Conservation (phyloP, 148 eudicot genomes). For the Silene uniflora region DNA sequence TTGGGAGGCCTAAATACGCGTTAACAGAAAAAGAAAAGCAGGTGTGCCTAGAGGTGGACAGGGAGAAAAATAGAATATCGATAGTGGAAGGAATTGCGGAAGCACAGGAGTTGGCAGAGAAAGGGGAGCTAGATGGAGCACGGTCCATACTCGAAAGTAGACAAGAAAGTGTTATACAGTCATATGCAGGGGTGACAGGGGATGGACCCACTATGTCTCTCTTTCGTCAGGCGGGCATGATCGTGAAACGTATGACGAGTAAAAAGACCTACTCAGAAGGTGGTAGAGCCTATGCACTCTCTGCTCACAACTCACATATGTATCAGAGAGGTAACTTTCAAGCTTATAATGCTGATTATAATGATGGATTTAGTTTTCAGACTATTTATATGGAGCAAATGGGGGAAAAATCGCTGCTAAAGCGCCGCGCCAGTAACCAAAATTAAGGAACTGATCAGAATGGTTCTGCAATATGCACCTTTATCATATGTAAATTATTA, state of each 20-base stretch:
- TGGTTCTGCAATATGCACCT: neutral
- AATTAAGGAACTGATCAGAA: neutral
- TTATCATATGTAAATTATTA: too few species aligned
- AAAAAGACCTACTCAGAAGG: slow-evolving; percentile 7
- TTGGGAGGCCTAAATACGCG: slow-evolving; percentile 25
- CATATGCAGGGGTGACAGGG: slow-evolving; percentile 25
- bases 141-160: slow-evolving; percentile 15
- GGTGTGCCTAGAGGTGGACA: slow-evolving; percentile 39
- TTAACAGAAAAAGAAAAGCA: slow-evolving; percentile 12
- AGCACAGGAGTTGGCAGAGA: slow-evolving; percentile 39
- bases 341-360: neutral
- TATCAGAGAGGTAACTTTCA: slow-evolving; percentile 28
- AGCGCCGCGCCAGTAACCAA: neutral
- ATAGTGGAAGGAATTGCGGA: slow-evolving; percentile 30
- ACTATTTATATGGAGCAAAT: slow-evolving; percentile 19
- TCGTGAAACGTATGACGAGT: neutral
- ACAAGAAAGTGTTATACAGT: neutral
- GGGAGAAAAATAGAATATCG: slow-evolving; percentile 33
- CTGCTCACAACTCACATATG: slow-evolving; percentile 27
- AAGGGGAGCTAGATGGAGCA: slow-evolving; percentile 32
- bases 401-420: slow-evolving; percentile 15
- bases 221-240: neutral
- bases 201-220: slow-evolving; percentile 10
- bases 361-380: neutral
- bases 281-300: slow-evolving; percentile 32